Evolutionary conservation across 208 protist genomes (phyloP).

Genomic region (Leishmania tropica): DNA sequence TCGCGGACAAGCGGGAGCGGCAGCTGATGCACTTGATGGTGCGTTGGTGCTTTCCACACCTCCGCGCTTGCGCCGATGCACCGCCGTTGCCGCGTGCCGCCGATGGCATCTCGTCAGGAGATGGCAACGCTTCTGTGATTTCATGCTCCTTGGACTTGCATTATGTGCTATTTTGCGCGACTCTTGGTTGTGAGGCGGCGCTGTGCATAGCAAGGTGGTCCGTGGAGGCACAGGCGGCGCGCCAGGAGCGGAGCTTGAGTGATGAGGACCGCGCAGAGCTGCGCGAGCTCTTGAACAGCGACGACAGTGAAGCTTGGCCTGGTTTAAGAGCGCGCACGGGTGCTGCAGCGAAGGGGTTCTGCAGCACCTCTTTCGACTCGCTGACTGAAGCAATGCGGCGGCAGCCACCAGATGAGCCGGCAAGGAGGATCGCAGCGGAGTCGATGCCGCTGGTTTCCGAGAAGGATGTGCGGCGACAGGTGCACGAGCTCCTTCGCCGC

Average conservation of each 20-base stretch:
- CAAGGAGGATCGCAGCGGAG: neutral
- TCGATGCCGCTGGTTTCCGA: constrained; percentile 30
- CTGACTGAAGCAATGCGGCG: constrained; percentile 16
- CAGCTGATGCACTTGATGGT: constrained; percentile 37
- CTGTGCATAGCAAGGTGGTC: constrained; percentile 43
- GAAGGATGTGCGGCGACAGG: constrained; percentile 63
- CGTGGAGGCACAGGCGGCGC: constrained; percentile 14
- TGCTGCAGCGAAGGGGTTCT: constrained; percentile 3
- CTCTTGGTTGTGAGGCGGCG: constrained; percentile 36
- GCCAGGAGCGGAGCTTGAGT: constrained; percentile 10
- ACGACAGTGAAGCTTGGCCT: neutral
- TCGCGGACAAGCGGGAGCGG: constrained; percentile 17
- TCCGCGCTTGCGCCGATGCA: constrained; percentile 34
- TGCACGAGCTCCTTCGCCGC: constrained; percentile 70
- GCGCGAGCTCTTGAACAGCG: neutral
- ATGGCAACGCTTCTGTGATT: constrained; percentile 7
- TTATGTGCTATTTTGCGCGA: constrained; percentile 43
- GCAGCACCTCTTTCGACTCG: constrained; percentile 23
- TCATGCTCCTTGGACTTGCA: constrained; percentile 28
- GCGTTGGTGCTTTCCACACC: constrained; percentile 46
- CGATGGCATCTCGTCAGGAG: constrained; percentile 6
- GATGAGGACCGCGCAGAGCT: constrained; percentile 4
- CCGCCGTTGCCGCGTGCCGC: neutral
- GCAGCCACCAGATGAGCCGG: neutral
- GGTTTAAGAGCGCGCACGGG: too few species aligned